Evolutionary conservation across 139 green algal genomes (phyloP).

Genomic region (Micractinium sp.): DNA sequence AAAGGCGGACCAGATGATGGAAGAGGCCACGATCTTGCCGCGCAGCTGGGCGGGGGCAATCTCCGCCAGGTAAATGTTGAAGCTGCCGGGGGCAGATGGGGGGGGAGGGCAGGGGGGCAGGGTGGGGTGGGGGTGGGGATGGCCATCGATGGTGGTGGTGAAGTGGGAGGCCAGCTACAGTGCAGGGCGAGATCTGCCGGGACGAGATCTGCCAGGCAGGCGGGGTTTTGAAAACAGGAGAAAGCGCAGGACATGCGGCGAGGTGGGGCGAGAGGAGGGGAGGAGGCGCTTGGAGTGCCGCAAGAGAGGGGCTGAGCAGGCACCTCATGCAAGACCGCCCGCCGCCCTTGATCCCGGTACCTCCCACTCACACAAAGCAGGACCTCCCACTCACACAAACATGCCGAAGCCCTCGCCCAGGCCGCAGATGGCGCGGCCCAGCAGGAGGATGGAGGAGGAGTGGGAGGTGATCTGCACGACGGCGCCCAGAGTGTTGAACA

Average conservation of each 20-base stretch:
- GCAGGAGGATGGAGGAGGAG: constrained; percentile 9
- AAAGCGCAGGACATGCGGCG: no score
- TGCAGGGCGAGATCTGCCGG: no score
- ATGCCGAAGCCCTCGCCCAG: constrained; percentile 13
- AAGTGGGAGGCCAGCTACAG: no score
- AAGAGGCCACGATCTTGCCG: not conserved
- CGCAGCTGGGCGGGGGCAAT: constrained; percentile 15
- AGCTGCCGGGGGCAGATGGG: not conserved
- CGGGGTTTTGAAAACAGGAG: no score
- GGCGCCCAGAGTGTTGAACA: constrained; percentile 8
- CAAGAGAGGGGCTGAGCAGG: not conserved
- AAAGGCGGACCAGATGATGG: not conserved
- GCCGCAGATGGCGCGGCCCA: constrained; percentile 26
- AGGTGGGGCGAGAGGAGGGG: no score
- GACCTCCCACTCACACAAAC: not conserved
- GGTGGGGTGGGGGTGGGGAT: not conserved
- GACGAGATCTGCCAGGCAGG: no score
- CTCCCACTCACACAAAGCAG: not conserved
- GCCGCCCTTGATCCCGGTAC: no score
- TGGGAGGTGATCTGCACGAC: constrained; percentile 7
- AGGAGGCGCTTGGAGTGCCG: not conserved
- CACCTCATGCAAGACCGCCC: no score
- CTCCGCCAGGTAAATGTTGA: constrained; percentile 9
- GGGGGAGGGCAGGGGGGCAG: not conserved
- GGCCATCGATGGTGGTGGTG: no score